A percentile compares a stretch with the other conserved stretches of the same genome.
Conservation (phyloP, 371 early-diverging fungal genomes). For the Mortierella sp. region DNA sequence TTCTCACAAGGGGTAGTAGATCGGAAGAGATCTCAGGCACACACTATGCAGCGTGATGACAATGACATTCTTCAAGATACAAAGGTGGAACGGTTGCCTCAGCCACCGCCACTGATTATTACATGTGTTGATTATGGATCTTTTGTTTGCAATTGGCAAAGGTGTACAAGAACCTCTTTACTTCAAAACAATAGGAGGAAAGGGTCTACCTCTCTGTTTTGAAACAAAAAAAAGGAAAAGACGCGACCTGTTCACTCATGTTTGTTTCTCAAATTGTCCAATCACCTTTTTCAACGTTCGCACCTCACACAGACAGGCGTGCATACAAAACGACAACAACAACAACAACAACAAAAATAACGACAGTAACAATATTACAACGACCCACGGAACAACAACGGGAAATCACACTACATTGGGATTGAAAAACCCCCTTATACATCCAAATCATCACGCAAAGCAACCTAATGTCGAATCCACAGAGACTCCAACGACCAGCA, state of each 20-base stretch:
- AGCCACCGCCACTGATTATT: conserved; percentile 1
- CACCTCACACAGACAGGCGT: not conserved
- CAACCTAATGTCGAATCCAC: conserved; percentile 28
- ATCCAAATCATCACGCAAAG: not conserved
- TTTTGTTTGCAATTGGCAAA: not conserved
- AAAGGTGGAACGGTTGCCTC: not conserved
- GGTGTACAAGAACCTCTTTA: not conserved
- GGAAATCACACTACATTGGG: no score
- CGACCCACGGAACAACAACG: not conserved
- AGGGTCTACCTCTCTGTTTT: not conserved
- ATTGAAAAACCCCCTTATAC: not conserved
- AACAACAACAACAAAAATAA: not conserved
- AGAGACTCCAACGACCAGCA: conserved; percentile 34
- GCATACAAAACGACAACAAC: not conserved
- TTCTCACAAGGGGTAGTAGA: not conserved
- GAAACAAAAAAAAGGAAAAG: not conserved
- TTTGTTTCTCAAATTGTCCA: not conserved
- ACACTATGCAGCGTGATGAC: no score
- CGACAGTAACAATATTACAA: no score
- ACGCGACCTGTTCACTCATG: not conserved
- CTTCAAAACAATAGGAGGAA: not conserved
- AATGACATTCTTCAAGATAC: not conserved
- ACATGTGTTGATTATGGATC: no score
- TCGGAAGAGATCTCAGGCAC: not conserved
- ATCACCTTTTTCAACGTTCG: not conserved